Percentiles rank a stretch among this genome's conserved stretches.
phyloP scores from a whole-genome alignment of 2,329 filamentous ascomycete species.

The Verticillium klebahnii region DNA sequence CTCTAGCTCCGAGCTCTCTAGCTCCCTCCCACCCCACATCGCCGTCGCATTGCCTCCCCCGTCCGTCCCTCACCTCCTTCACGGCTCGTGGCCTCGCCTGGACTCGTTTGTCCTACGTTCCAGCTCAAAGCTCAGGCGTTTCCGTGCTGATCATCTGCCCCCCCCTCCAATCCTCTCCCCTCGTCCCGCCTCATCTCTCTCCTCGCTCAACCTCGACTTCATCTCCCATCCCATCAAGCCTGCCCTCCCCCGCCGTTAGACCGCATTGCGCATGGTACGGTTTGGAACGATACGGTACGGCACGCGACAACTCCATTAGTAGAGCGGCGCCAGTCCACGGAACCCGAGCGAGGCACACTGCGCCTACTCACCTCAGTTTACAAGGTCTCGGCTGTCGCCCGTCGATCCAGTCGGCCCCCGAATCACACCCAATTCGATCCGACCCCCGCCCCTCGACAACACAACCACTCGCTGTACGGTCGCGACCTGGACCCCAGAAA shows the following conservation, averaged over 20 bases:
- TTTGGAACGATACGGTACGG: neutral
- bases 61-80: neutral
- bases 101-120: neutral
- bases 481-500: neutral
- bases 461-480: neutral
- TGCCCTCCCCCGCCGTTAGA: no score
- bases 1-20: neutral
- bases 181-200: neutral
- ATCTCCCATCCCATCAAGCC: neutral
- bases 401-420: neutral
- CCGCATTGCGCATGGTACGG: neutral
- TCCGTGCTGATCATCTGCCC: neutral
- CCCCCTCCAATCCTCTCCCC: neutral
- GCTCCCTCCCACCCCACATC: neutral
- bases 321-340: neutral
- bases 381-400: neutral
- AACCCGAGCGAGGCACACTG: neutral
- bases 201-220: neutral
- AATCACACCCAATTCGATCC: neutral
- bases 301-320: neutral
- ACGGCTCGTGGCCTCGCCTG: neutral
- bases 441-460: neutral
- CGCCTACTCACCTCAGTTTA: neutral
- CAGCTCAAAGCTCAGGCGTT: neutral
- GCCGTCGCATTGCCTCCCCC: neutral